Base-by-base conservation (phyloP, 495 filamentous ascomycete species). In the Hypomontagnella submonticulosa region DNA sequence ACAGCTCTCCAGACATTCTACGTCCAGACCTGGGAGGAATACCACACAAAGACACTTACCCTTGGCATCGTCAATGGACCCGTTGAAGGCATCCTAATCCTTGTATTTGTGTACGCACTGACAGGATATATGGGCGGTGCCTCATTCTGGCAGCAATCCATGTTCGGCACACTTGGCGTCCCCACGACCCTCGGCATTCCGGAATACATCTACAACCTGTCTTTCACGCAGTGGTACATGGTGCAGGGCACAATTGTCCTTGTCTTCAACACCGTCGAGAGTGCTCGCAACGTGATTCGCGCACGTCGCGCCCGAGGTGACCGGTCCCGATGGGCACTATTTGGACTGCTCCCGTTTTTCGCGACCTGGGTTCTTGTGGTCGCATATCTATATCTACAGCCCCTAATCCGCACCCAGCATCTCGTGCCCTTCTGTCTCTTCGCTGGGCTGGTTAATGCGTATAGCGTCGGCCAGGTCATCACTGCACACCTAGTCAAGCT, bases 21-120 rank as follows among this genome's bases (percentile, higher is more conserved):
- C 75, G 88, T 99, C 18, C 95, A 97, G 75, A 99, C 95, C 30
- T 99, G 95, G 95, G 95, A 99, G 66, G 95, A 97, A 78, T 98
- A 97, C 77, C 96, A 97, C 79, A 99, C 95, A 36, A 91, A 97
- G 73, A 93, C 94, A 8, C 86, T 99, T 19, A 97, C 92, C 11
- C 85, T 99, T 0, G 95, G 95, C 52, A 80, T 98, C 67, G 83
- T 99, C 58, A 97, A 93, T 64, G 95, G 95, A 0, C 95, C 95
- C 4, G 95, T 99, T 40, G 95, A 99, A 78, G 95, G 95, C 30
- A 89, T 99, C 57, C 80, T 98, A 41, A 92, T 91, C 40, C 81
- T 98, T 4, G 90, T 89, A 68, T 73, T 83, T 27, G 88, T 99
- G 36, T 99, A 93, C 75, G 87, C 85, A n/a, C 71, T 95, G 46